Conservation (phyloP, 306 rosid genomes). For the Rubus parviflorus region DNA sequence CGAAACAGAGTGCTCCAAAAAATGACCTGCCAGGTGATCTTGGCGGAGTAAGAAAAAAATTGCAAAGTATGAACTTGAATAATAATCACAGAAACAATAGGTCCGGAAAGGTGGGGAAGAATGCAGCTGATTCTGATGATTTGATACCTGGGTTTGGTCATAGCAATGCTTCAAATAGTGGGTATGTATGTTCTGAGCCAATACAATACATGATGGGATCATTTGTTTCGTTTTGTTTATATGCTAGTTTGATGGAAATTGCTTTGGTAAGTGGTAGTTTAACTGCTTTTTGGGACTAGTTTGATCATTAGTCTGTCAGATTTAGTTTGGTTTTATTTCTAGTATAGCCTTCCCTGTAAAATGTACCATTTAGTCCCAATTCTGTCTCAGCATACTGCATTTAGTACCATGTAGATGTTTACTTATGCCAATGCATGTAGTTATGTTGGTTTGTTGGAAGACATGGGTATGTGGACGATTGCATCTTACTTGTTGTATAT, state of each 20-base stretch:
- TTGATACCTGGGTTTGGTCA: slow-evolving; percentile 78
- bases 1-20: slow-evolving; percentile 38
- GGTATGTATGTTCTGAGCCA: slow-evolving; percentile 43
- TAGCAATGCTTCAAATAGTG: slow-evolving; percentile 36
- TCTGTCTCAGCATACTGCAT: slow-evolving; percentile 4
- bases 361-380: background rate
- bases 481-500: background rate
- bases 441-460: background rate
- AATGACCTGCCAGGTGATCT: slow-evolving; percentile 59
- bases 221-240: background rate
- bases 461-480: background rate
- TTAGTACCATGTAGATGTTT: background rate
- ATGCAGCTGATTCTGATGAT: slow-evolving; percentile 48
- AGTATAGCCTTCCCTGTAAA: background rate
- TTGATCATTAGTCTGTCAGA: background rate
- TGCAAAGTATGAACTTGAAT: slow-evolving; percentile 27
- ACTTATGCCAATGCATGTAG: background rate
- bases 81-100: slow-evolving; percentile 12
- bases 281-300: background rate
- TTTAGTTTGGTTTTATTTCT: background rate
- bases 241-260: background rate
- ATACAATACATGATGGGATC: background rate
- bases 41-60: slow-evolving; percentile 23
- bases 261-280: background rate
- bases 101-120: slow-evolving; percentile 12